Evolutionary conservation across 371 early-diverging fungal species (phyloP).

Genomic region (Mucor sp.): DNA sequence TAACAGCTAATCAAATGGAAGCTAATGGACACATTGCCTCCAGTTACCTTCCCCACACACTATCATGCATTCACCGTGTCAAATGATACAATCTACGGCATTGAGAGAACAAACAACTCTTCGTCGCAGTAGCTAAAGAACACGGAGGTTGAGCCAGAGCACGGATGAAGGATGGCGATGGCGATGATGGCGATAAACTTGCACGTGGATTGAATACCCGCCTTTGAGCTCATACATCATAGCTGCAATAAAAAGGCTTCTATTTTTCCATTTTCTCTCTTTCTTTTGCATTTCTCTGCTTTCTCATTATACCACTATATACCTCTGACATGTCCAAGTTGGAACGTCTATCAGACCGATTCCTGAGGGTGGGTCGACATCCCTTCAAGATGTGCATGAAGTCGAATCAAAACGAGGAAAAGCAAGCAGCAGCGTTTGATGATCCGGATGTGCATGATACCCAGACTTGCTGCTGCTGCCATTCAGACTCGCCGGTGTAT

Average conservation of each 20-base stretch:
- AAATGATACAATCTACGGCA: constrained; percentile 39
- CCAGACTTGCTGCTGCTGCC: constrained; percentile 22
- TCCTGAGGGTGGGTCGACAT: constrained; percentile 20
- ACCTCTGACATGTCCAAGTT: constrained; percentile 6
- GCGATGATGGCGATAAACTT: neutral
- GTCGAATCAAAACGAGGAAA: constrained; percentile 4
- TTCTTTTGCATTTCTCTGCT: neutral
- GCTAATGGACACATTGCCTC: neutral
- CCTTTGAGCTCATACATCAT: constrained; percentile 1
- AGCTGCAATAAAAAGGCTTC: neutral
- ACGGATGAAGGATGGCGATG: neutral
- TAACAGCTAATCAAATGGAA: neutral
- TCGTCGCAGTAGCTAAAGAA: constrained; percentile 5
- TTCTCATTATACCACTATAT: neutral
- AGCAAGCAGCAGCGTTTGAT: constrained; percentile 2
- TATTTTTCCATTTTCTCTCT: neutral
- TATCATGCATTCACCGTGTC: constrained; percentile 31
- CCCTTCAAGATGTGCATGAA: constrained; percentile 24
- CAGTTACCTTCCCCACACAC: constrained; percentile 31
- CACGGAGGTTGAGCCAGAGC: constrained; percentile 5
- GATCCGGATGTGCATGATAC: constrained; percentile 15
- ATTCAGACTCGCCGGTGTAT: constrained; percentile 31
- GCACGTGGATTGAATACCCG: constrained; percentile 13
- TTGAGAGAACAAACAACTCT: constrained; percentile 19
- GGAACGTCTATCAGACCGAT: constrained; percentile 10